Evolutionary conservation across 2,329 filamentous ascomycete species (phyloP), one percentile per base, ranked within the genome.

Genomic region (Pseudogymnoascus sp.): DNA sequence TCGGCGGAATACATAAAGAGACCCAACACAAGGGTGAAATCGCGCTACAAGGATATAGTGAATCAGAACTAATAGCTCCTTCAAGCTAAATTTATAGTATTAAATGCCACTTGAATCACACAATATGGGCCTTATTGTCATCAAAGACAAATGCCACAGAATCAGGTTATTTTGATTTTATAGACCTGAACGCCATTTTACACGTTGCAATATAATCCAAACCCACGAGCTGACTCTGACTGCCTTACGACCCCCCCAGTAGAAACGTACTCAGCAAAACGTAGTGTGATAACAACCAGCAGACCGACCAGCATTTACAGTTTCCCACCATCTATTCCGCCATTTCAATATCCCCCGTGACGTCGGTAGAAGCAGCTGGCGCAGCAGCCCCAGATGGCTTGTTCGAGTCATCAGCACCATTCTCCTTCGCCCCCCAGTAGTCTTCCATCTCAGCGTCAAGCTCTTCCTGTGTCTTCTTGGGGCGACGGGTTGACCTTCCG

Each of bases 401-500:
- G 39, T 41, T 61, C 17, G 60, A 62, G 41, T 51, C 61, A 48
- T 58, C 60, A n/a, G 68, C 65, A 55, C 67, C 62, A 69, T 68
- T 64, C 12, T 69, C 71, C 42, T 71, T 74, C 25, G 72, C 76
- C 36, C 82, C 86, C 79, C 91, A 97, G 75, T 97, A 97, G 72
- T 96, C 91, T 31, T 88, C 91, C 92, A 97, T 97, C 76, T 97
- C 92, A n/a, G 90, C 91, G 73, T 97, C 92, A 41, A 97, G 80
- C 73, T 97, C 91, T 69, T 96, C 90, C 68, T 92, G 89, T 0
- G 92, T 96, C 82, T 96, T 96, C 76, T 85, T 88, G 2, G 86
- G 81, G 58, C 90, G 83, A 39, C 82, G 81, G 61, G 71, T 70
- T 63, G 84, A 81, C 15, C 78, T 79, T 55, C 78, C 78, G 33